A percentile compares a stretch with the other conserved stretches of the same genome.
These are phyloP conservation scores for Plectranthus barbatus DNA, from an alignment of 257 asterid genomes.

Conservation along the genomic window DNA sequence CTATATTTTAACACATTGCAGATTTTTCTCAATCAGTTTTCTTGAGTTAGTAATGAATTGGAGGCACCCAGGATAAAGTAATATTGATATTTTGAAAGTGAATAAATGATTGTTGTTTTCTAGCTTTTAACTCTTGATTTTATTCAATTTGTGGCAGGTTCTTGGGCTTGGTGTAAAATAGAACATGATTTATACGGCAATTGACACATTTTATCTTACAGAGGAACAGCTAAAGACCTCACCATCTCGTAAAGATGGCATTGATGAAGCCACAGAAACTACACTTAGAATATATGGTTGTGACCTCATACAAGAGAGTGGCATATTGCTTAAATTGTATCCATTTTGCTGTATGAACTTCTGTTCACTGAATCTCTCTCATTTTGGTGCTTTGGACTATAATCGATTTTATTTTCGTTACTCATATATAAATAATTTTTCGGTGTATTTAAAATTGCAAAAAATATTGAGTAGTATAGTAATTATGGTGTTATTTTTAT, in stretches of 20 bases:
- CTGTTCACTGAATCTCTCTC: not conserved
- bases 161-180: slow-evolving; percentile 10
- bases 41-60: not conserved
- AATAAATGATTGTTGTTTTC: not conserved
- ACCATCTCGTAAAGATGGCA: slow-evolving; percentile 80
- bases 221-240: slow-evolving; percentile 71
- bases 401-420: not conserved
- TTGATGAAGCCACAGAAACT: slow-evolving; percentile 73
- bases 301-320: slow-evolving; percentile 93
- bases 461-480: not conserved
- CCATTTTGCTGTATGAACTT: slow-evolving; percentile 23
- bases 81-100: not conserved
- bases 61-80: not conserved
- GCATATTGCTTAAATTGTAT: slow-evolving; percentile 86
- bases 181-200: slow-evolving; percentile 78
- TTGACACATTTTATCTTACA: slow-evolving; percentile 79
- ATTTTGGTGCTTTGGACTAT: not conserved
- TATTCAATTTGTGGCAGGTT: slow-evolving; percentile 17
- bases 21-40: not conserved
- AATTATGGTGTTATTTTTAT: not conserved
- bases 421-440: not conserved
- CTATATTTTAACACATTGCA: too few species aligned
- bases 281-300: slow-evolving; percentile 88
- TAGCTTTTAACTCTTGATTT: not conserved
- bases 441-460: not conserved